Evolutionary conservation across 176 grass and related monocot genomes (phyloP).

Genomic region (Secale cereale): DNA sequence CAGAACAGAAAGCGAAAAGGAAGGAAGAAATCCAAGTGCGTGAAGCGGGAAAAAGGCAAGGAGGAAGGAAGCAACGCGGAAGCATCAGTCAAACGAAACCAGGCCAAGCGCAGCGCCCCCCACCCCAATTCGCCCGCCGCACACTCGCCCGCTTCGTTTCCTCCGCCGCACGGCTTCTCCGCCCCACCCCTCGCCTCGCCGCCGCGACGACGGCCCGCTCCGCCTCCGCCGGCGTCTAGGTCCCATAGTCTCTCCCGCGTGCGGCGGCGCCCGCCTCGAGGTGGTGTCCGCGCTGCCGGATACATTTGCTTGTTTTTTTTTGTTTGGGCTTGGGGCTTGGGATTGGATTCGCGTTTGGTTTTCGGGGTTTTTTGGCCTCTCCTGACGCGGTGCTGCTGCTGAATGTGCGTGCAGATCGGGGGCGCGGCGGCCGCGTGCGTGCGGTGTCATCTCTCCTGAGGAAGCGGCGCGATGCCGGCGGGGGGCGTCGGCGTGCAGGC

Average conservation of each 20-base stretch:
- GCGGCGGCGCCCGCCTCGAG: slow-evolving; percentile 29
- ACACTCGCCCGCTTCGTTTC: slow-evolving; percentile 20
- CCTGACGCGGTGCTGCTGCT: neutral
- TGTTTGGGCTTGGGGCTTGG: neutral
- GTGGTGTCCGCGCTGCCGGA: slow-evolving; percentile 16
- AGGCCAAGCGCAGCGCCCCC: neutral
- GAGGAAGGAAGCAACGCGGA: slow-evolving; percentile 28
- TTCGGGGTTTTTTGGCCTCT: neutral
- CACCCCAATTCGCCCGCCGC: neutral
- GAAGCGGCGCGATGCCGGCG: slow-evolving; percentile 23
- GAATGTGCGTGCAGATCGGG: slow-evolving; percentile 47
- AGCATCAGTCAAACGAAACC: neutral
- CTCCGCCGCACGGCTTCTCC: slow-evolving; percentile 26
- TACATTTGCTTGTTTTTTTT: neutral
- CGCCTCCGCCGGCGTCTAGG: neutral
- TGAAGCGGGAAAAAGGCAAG: slow-evolving; percentile 25
- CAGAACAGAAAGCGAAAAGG: neutral
- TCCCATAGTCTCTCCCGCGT: neutral
- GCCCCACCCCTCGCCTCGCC: neutral
- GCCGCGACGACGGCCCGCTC: neutral
- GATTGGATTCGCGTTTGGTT: neutral
- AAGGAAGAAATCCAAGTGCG: neutral
- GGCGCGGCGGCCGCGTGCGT: slow-evolving; percentile 17
- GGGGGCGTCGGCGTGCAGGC: slow-evolving; percentile 3
- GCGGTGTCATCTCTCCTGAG: slow-evolving; percentile 75